Conservation (phyloP, 2,329 filamentous ascomycete genomes). For the Fusarium caatingaense region DNA sequence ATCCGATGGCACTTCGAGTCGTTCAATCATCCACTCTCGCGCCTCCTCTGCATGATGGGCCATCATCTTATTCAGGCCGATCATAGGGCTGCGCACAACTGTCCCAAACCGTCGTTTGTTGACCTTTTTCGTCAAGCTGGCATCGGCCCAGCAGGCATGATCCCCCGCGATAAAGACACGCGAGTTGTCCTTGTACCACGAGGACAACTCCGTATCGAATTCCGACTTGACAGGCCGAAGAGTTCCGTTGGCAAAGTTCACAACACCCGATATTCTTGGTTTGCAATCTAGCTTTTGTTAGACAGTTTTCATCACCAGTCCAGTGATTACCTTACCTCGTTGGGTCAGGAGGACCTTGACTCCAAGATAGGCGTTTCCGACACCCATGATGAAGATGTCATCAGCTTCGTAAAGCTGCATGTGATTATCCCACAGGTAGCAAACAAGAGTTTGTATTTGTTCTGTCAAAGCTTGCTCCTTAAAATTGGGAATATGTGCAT, state of each 20-base stretch:
- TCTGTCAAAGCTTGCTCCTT: constrained; percentile 64
- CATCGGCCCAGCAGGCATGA: constrained; percentile 80
- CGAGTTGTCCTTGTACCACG: constrained; percentile 88
- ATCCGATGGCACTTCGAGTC: constrained; percentile 49
- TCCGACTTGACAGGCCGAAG: constrained; percentile 85
- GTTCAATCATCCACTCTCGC: constrained; percentile 62
- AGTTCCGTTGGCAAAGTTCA: constrained; percentile 84
- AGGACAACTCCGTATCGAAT: constrained; percentile 74
- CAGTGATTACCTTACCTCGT: constrained; percentile 64
- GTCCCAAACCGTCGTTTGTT: constrained; percentile 70
- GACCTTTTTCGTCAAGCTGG: constrained; percentile 69
- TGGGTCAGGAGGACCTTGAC: constrained; percentile 84
- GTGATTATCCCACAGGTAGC: constrained; percentile 97
- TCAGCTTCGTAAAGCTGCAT: constrained; percentile 79
- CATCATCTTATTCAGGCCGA: constrained; percentile 68
- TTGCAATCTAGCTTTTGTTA: constrained; percentile 66
- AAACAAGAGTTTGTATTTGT: constrained; percentile 78
- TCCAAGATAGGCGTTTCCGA: constrained; percentile 89
- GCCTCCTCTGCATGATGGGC: constrained; percentile 63
- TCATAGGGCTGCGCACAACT: constrained; percentile 63
- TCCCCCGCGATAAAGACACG: constrained; percentile 79
- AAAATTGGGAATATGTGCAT: constrained; percentile 58
- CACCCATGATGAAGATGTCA: constrained; percentile 85
- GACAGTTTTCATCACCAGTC: neutral
- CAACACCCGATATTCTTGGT: constrained; percentile 73